phyloP scores from a whole-genome alignment of 352 stramenopile genomes.

The Pilasporangium apinafurcum region DNA sequence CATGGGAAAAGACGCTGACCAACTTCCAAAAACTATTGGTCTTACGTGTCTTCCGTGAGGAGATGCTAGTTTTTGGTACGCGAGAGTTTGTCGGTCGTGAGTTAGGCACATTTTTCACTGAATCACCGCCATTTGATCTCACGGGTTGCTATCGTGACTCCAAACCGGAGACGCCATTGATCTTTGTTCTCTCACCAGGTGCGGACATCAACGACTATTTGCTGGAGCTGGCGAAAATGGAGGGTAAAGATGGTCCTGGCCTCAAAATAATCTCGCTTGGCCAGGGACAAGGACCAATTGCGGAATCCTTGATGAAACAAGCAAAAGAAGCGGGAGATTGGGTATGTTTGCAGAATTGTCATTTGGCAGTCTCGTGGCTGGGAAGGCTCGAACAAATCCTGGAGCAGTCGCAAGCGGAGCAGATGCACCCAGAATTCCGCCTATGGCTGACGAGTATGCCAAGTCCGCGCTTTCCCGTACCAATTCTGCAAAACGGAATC shows the following conservation, averaged over 20 bases:
- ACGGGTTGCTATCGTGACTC: slow-evolving; percentile 90
- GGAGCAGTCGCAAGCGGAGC: slow-evolving; percentile 58
- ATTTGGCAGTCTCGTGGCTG: slow-evolving; percentile 90
- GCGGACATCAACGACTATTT: slow-evolving; percentile 94
- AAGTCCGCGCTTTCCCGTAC: slow-evolving; percentile 85
- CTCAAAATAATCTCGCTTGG: slow-evolving; percentile 93
- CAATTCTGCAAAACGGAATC: slow-evolving; percentile 93
- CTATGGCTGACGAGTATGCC: slow-evolving; percentile 94
- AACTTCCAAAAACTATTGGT: slow-evolving; percentile 90
- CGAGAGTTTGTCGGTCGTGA: slow-evolving; percentile 76
- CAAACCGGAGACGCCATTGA: slow-evolving; percentile 87
- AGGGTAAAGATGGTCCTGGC: slow-evolving; percentile 80
- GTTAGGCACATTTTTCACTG: slow-evolving; percentile 82
- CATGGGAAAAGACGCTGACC: slow-evolving; percentile 65
- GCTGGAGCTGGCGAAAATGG: slow-evolving; percentile 83
- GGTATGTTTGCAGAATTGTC: slow-evolving; percentile 95
- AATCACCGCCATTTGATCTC: slow-evolving; percentile 91
- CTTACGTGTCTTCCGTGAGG: slow-evolving; percentile 84
- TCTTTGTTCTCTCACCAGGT: slow-evolving; percentile 91
- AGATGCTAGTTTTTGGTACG: slow-evolving; percentile 88
- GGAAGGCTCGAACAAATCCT: slow-evolving; percentile 86
- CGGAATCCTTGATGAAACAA: slow-evolving; percentile 88
- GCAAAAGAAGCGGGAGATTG: slow-evolving; percentile 88
- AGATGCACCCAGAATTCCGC: slow-evolving; percentile 86
- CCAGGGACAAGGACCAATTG: slow-evolving; percentile 91